Evolutionary conservation across 176 grass and related monocot species (phyloP).

Genomic region (Calamus simplicifolius): DNA sequence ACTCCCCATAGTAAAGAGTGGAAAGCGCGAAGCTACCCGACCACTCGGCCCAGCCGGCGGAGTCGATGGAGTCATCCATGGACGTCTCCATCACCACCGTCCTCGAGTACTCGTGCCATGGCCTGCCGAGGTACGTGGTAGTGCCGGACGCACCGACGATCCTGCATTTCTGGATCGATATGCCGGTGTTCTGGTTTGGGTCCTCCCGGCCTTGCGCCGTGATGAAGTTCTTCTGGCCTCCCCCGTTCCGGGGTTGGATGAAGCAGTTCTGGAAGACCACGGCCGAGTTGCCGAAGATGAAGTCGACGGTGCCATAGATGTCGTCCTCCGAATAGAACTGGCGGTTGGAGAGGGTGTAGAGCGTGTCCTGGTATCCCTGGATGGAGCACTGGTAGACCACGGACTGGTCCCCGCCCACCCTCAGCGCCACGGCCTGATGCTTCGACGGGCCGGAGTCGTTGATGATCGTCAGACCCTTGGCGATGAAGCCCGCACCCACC

Average conservation of each 20-base stretch:
- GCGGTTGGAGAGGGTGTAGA: conserved; percentile 59
- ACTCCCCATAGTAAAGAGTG: conserved; percentile 78
- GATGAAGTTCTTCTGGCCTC: conserved; percentile 28
- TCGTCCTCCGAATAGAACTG: conserved; percentile 43
- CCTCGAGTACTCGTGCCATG: conserved; percentile 50
- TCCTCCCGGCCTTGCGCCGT: conserved; percentile 67
- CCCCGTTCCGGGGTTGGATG: conserved; percentile 24
- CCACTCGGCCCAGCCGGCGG: conserved; percentile 53
- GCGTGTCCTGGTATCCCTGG: conserved; percentile 68
- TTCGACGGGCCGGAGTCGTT: conserved; percentile 52
- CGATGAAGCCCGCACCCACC: conserved; percentile 62
- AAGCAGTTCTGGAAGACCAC: conserved; percentile 49
- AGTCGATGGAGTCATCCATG: conserved; percentile 32
- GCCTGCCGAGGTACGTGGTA: conserved; percentile 55
- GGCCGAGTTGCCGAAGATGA: conserved; percentile 74
- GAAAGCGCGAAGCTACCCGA: conserved; percentile 26
- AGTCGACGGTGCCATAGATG: conserved; percentile 69
- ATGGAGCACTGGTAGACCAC: conserved; percentile 60
- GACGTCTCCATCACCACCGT: conserved; percentile 41
- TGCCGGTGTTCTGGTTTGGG: conserved; percentile 65
- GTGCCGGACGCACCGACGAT: conserved; percentile 26
- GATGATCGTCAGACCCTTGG: conserved; percentile 52
- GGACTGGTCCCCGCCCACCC: conserved; percentile 48
- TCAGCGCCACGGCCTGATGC: conserved; percentile 61
- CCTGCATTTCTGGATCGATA: conserved; percentile 57